Base-by-base conservation (phyloP, 2,329 filamentous ascomycete species). In the Alternaria panax region DNA sequence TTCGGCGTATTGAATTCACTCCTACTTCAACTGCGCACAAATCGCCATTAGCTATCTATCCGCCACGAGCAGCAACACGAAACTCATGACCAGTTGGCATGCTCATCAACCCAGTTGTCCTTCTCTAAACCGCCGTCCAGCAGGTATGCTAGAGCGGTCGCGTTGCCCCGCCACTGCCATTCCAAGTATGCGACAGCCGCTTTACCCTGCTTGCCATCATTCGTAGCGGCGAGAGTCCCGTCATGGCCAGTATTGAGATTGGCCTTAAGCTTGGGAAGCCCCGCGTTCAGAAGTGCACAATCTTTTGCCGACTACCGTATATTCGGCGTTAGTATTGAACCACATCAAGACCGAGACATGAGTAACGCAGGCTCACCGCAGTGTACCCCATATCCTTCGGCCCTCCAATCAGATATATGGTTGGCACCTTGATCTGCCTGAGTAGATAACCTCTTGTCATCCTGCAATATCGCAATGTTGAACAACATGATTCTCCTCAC, bases 171-270 rank as follows among this genome's bases (percentile, higher is more conserved):
- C 64, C 64, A 66, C 36, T 64, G 60, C 62, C 63, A 69, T 32
- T 70, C 63, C 27, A 70, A 51, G 42, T 68, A 70, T 12, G 60
- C 61, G 16, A 66, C 62, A 16, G 62, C 64, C 18, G 65, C 68
- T 32, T 68, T 71, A 12, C 67, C 67, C 25, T 63, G 59, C 51
- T 71, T 68, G 20, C 66, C 66, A 11, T 65, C 67, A 43, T 68
- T 67, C 0, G 62, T 65, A 20, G 67, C 68, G n/a, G 45, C 46
- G 41, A 55, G 67, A 3, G 67, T 71, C 18, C 68, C 65, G 14
- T 57, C 63, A 43, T 69, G 67, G 14, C 67, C 68, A 32, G 67
- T 68, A 36, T 69, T 65, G 14, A 68, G 63, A 45, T 68, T 69
- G 6, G 55, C 62, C 20, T 57, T 54, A 18, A 68, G 57, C 58